These are phyloP conservation scores for Blastobotrys parvus DNA, from an alignment of 805 yeast species.

Conservation along the genomic window DNA sequence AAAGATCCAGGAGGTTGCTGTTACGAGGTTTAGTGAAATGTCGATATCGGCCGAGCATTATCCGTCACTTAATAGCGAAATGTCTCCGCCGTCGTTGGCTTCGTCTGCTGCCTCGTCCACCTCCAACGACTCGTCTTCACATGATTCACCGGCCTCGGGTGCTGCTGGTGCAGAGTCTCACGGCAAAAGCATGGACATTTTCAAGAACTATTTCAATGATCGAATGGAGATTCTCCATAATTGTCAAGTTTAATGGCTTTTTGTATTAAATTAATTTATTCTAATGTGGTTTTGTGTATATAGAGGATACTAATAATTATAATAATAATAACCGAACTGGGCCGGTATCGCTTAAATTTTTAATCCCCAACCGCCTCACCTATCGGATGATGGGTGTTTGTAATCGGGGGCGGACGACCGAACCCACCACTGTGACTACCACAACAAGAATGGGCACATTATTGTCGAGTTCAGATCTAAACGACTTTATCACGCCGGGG, in stretches of 20 bases:
- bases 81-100: constrained; percentile 1
- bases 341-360: too few relatives aligned
- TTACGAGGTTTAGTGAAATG: constrained; percentile 22
- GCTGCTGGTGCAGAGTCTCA: background rate
- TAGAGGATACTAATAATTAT: too few relatives aligned
- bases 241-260: background rate
- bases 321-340: too few relatives aligned
- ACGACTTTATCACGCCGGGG: constrained; percentile 92
- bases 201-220: constrained; percentile 17
- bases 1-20: constrained; percentile 23
- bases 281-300: too few relatives aligned
- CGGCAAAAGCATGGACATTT: constrained; percentile 9
- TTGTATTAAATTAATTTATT: too few relatives aligned
- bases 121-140: constrained; percentile 2
- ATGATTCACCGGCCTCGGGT: background rate
- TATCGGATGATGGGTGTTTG: too few relatives aligned
- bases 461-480: constrained; percentile 80
- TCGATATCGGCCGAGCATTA: constrained; percentile 11
- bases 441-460: constrained; percentile 66
- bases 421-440: too few relatives aligned
- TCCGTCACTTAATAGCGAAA: constrained; percentile 7
- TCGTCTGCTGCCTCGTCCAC: constrained; percentile 5
- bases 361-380: too few relatives aligned
- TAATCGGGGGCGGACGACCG: too few relatives aligned
- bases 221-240: constrained; percentile 18